These are phyloP conservation scores for Diaporthe nobilis DNA, from an alignment of 2,329 filamentous ascomycete genomes.

Conservation along the genomic window DNA sequence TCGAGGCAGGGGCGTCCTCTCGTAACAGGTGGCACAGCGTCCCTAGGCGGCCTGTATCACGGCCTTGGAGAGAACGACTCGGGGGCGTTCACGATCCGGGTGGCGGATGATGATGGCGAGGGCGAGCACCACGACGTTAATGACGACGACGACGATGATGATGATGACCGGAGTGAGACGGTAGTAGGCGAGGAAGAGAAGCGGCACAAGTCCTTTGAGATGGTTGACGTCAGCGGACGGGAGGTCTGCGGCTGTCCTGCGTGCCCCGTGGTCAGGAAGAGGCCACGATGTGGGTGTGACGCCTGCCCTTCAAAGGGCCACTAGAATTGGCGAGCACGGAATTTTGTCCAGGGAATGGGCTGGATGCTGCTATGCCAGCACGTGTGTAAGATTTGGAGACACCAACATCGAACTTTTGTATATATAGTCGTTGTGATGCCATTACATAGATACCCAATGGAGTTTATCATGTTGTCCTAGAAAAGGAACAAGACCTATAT, in stretches of 20 bases:
- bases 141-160: background rate
- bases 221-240: constrained; percentile 11
- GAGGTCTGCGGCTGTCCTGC: constrained; percentile 32
- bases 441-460: constrained; percentile 27
- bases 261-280: constrained; percentile 26
- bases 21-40: too few relatives aligned
- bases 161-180: constrained; percentile 19
- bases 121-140: background rate
- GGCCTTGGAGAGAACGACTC: background rate
- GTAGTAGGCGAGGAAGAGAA: constrained; percentile 26
- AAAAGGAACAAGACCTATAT: background rate
- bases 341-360: background rate
- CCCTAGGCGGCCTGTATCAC: background rate
- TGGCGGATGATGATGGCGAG: background rate
- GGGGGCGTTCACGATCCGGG: background rate
- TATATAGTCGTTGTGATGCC: constrained; percentile 9
- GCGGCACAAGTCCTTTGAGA: constrained; percentile 25
- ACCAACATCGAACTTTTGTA: background rate
- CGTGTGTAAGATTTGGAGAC: constrained; percentile 10
- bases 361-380: background rate
- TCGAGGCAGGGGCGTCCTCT: background rate
- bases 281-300: constrained; percentile 34
- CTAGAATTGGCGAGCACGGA: background rate
- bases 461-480: constrained; percentile 1
- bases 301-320: constrained; percentile 29